Base-by-base conservation (phyloP, 2,329 filamentous ascomycete species). In the Zymoseptoria tritici region DNA sequence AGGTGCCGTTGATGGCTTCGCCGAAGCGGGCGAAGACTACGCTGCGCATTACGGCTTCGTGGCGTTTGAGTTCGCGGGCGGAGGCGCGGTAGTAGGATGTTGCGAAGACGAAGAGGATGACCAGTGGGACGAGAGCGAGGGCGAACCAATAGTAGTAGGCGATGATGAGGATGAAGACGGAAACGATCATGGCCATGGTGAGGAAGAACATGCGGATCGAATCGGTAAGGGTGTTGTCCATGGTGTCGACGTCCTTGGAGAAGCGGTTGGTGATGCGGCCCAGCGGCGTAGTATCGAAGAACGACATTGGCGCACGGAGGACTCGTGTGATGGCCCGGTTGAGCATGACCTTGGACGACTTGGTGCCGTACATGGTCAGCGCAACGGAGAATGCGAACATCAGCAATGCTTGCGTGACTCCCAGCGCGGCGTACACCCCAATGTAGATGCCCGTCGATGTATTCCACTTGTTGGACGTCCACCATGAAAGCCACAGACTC, bases 211-310 rank as follows among this genome's bases (percentile, higher is more conserved):
- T 96, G 65, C 93, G 85, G 76, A 97, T 90, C 3, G 90, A 88
- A 68, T 97, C 93, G 0, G 88, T 88, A 51, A 97, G 77, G 60
- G 86, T 90, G 73, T 96, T 70, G 76, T 97, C 94, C 91, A 97
- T 95, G 59, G 94, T 90, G 70, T 97, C 91, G 49, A 97, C 89
- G 70, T 99, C 94, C 67, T 93, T 88, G 31, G 91, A 95, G 76
- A 97, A 97, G 16, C 94, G 89, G 73, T 97, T 97, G 21, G 91
- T 96, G 73, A 97, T 97, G 46, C 93, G 88, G 20, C 94, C 94
- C 1, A 97, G 82, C 0, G 94, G 94, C 0, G 94, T 97, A 0
- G 94, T 97, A 69, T 99, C 94, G 76, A 97, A 97, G 77, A 97
- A 97, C 4, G 89, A 88, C 91, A 88, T 87, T 1, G 85, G 85